phyloP scores from a whole-genome alignment of 2,329 filamentous ascomycete species.

The Alternaria consortialis region DNA sequence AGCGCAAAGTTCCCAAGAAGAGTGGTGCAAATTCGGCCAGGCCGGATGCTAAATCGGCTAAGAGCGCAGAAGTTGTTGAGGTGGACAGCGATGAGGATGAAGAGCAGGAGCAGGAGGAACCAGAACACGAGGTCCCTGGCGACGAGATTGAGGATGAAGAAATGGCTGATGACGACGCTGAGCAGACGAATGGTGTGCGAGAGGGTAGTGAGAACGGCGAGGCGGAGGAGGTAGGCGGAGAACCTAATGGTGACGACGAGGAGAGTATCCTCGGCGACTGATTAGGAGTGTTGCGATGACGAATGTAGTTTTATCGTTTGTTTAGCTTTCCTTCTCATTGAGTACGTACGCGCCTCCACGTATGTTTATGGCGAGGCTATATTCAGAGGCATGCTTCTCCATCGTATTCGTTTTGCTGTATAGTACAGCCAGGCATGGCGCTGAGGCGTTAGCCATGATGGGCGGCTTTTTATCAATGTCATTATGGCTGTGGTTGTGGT shows the following conservation, averaged over 20 bases:
- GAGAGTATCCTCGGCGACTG: constrained; percentile 56
- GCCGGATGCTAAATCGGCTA: constrained; percentile 52
- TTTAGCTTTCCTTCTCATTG: background rate
- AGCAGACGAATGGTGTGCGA: constrained; percentile 52
- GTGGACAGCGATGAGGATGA: constrained; percentile 48
- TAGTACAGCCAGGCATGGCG: constrained; percentile 18
- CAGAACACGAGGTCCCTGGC: constrained; percentile 33
- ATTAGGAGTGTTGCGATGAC: background rate
- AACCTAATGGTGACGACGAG: constrained; percentile 42
- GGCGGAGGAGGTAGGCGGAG: constrained; percentile 42
- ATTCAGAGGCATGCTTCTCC: background rate
- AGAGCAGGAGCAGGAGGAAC: constrained; percentile 32
- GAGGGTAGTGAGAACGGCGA: constrained; percentile 39
- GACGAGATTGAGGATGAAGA: constrained; percentile 52
- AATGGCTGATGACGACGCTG: constrained; percentile 51
- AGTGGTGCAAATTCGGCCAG: constrained; percentile 44
- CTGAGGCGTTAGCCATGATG: constrained; percentile 15
- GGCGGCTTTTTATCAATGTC: background rate
- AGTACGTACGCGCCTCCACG: background rate
- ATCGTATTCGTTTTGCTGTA: constrained; percentile 1
- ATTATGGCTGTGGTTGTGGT: background rate
- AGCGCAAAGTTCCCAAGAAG: constrained; percentile 49
- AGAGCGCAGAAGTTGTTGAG: constrained; percentile 50
- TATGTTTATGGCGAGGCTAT: constrained; percentile 1
- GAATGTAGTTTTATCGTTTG: constrained; percentile 6